phyloP scores from a whole-genome alignment of 192 early-diverging fungal species.

The Neocallimastix lanati region DNA sequence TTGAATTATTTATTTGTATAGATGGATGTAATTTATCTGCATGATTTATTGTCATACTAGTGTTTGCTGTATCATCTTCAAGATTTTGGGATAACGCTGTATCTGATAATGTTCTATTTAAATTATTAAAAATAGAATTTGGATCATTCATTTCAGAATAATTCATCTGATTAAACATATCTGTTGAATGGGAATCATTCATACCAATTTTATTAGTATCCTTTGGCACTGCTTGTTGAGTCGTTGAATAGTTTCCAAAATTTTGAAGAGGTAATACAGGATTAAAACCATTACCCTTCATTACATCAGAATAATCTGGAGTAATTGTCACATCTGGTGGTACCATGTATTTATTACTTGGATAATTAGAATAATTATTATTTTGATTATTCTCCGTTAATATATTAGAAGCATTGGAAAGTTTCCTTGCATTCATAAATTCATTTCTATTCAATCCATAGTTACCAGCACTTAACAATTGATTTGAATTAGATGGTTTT shows the following conservation, averaged over 20 bases:
- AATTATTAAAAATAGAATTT: not conserved
- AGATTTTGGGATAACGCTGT: not conserved
- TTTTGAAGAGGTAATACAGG: not conserved
- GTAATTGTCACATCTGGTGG: not conserved
- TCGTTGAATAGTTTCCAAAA: not conserved
- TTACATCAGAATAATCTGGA: not conserved
- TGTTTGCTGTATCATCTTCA: not conserved
- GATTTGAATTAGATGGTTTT: not conserved
- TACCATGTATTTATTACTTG: not conserved
- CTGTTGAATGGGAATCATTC: not conserved
- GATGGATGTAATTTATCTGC: not conserved
- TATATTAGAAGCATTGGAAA: not conserved
- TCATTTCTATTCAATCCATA: not conserved
- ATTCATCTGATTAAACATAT: not conserved
- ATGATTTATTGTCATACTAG: not conserved
- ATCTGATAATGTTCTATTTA: not conserved
- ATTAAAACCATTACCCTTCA: not conserved
- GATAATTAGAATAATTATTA: not conserved
- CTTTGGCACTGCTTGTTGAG: not conserved
- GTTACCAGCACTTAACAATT: not conserved
- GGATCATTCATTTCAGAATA: not conserved
- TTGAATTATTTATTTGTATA: not conserved
- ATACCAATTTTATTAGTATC: not conserved
- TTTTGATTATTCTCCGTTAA: not conserved
- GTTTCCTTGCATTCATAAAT: not conserved